A percentile compares a stretch with the other conserved stretches of the same genome.
These are phyloP conservation scores for Pseudoneurospora amorphoporcata DNA, from an alignment of 495 filamentous ascomycete genomes.

Conservation along the genomic window DNA sequence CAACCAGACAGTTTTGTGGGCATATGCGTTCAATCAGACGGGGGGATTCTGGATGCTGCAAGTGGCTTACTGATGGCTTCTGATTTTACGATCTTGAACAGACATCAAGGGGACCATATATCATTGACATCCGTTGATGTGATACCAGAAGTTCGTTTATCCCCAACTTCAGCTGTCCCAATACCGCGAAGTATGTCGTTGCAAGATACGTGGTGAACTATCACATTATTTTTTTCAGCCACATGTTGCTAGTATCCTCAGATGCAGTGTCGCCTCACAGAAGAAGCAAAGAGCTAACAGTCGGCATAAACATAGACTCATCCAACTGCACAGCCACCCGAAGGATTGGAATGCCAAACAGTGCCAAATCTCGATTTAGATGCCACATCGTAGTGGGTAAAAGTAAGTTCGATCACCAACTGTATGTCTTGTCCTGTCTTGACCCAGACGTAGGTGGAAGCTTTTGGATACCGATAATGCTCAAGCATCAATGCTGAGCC, in stretches of 20 bases:
- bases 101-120: not conserved
- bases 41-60: not conserved
- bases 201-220: not conserved
- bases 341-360: not conserved
- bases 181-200: not conserved
- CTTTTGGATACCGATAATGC: not conserved
- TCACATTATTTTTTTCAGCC: not conserved
- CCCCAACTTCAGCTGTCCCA: not conserved
- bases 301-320: not conserved
- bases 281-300: not conserved
- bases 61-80: not conserved
- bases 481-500: not conserved
- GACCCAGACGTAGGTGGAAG: not conserved
- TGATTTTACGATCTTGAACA: not conserved
- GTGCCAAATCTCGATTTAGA: not conserved
- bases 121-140: not conserved
- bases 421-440: not conserved
- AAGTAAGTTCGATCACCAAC: not conserved
- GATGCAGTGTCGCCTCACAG: not conserved
- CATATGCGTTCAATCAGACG: not conserved
- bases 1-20: not conserved
- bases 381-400: not conserved
- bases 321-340: not conserved
- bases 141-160: not conserved
- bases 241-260: not conserved